Evolutionary conservation across 768 basidiomycete genomes (phyloP).

Genomic region (Xerocomellus dryophilus): DNA sequence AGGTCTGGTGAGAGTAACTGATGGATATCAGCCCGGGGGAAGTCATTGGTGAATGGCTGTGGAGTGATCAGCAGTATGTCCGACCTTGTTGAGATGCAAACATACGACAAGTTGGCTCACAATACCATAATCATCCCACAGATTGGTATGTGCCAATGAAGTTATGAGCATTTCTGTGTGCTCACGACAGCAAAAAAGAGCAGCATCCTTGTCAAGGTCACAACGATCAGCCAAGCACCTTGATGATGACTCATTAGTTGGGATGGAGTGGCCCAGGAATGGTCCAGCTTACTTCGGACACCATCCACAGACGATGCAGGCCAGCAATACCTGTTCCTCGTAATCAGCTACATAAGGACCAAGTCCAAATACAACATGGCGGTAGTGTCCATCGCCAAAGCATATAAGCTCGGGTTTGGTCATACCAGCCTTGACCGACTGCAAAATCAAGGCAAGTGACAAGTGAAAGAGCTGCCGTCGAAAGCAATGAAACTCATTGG

Average conservation of each 20-base stretch:
- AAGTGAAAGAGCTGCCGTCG: not conserved
- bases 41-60: conserved; percentile 3
- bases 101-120: no score
- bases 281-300: conserved; percentile 8
- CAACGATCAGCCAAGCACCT: no score
- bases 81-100: no score
- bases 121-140: no score
- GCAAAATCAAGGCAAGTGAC: not conserved
- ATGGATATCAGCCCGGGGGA: not conserved
- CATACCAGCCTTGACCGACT: not conserved
- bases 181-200: no score
- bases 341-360: not conserved
- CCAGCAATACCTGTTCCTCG: not conserved
- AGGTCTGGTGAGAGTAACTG: not conserved
- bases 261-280: no score
- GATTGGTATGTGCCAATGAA: no score
- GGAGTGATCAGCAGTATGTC: no score
- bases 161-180: no score
- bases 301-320: not conserved
- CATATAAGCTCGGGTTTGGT: not conserved
- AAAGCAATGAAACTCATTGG: not conserved
- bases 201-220: no score
- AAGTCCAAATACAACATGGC: not conserved
- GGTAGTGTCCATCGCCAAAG: not conserved
- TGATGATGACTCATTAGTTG: no score